phyloP scores from a whole-genome alignment of 2,329 filamentous ascomycete species.

The Fusarium metavorans region DNA sequence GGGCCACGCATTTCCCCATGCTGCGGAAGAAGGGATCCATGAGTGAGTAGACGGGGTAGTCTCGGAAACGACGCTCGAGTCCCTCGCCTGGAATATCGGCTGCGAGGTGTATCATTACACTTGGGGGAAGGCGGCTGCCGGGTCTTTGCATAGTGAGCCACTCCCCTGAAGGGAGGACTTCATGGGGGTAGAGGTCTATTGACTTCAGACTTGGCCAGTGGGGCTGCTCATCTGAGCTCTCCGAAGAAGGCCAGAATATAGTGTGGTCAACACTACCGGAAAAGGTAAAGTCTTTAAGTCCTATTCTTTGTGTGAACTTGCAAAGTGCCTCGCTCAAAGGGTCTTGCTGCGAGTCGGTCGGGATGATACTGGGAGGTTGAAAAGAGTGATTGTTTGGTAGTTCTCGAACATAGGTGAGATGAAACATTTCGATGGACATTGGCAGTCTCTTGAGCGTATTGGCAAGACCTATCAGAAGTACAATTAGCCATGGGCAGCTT shows the following conservation, averaged over 20 bases:
- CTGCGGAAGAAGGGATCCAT: neutral
- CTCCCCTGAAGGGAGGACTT: constrained; percentile 2
- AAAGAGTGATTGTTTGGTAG: constrained; percentile 2
- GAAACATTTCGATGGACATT: neutral
- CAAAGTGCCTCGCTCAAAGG: neutral
- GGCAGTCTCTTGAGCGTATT: neutral
- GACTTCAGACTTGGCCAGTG: neutral
- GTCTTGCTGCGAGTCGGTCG: neutral
- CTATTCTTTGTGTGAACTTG: neutral
- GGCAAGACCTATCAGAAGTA: neutral
- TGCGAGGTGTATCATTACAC: neutral
- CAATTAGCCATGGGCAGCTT: neutral
- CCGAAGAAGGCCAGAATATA: neutral
- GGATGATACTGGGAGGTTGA: neutral
- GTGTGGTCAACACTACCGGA: neutral
- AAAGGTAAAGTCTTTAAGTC: neutral
- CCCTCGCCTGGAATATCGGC: neutral
- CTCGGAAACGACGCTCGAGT: neutral
- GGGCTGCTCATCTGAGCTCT: neutral
- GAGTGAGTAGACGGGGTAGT: neutral
- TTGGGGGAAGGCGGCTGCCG: neutral
- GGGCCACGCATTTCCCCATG: neutral
- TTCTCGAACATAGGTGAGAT: neutral
- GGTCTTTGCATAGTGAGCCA: constrained; percentile 4
- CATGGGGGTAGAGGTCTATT: neutral